These are phyloP conservation scores for Phytophthora hibernalis DNA, from an alignment of 352 stramenopile genomes.

Conservation along the genomic window DNA sequence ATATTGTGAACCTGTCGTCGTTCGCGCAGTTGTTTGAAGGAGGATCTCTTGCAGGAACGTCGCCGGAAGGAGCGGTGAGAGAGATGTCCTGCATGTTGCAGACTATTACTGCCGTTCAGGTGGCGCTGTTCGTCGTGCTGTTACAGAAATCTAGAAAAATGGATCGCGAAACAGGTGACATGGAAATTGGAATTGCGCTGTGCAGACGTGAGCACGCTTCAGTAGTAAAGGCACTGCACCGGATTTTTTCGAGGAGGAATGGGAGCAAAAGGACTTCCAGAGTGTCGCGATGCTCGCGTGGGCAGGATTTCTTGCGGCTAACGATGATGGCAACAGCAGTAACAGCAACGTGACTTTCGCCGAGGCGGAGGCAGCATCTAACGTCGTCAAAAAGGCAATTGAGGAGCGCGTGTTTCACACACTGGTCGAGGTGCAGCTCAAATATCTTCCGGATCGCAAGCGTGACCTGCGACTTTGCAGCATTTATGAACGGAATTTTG, in stretches of 20 bases:
- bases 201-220: conserved; percentile 50
- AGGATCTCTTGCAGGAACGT: conserved; percentile 64
- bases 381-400: conserved; percentile 78
- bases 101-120: conserved; percentile 75
- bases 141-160: conserved; percentile 70
- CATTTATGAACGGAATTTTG: conserved; percentile 76
- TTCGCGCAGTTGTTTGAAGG: conserved; percentile 80
- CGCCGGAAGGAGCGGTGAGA: conserved; percentile 70
- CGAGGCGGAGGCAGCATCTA: conserved; percentile 54
- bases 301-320: conserved; percentile 64
- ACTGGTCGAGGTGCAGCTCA: conserved; percentile 72
- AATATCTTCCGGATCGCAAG: conserved; percentile 80
- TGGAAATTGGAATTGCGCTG: conserved; percentile 51
- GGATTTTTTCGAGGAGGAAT: conserved; percentile 63
- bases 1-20: conserved; percentile 85
- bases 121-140: conserved; percentile 68
- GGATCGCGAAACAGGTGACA: conserved; percentile 67
- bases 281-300: conserved; percentile 82
- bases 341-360: conserved; percentile 57
- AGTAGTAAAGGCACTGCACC: conserved; percentile 68
- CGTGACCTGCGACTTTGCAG: conserved; percentile 72
- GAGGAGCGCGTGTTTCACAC: conserved; percentile 74
- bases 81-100: conserved; percentile 82
- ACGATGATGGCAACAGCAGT: conserved; percentile 40
- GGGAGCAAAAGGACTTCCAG: conserved; percentile 74